Percentiles rank a stretch among this genome's conserved stretches.
Evolutionary conservation across 306 rosid species (phyloP).

Genomic region (Urtica urens): DNA sequence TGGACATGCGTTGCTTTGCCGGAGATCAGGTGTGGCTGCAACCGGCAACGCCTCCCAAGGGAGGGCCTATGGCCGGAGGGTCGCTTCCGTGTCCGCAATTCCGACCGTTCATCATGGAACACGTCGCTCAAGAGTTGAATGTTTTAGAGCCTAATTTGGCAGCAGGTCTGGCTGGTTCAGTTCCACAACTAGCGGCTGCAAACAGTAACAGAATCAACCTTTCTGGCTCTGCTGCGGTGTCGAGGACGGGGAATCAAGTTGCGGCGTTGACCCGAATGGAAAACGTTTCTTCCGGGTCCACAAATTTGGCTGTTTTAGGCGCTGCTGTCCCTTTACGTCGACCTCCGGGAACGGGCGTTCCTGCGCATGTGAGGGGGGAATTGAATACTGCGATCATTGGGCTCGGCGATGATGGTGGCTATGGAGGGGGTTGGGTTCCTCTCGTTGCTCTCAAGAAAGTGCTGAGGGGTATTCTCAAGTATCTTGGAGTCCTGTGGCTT

Average conservation of each 20-base stretch:
- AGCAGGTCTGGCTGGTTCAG: conserved; percentile 47
- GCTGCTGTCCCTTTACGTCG: conserved; percentile 63
- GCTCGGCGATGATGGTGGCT: conserved; percentile 99
- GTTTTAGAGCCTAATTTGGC: conserved; percentile 77
- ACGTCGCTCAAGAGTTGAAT: conserved; percentile 95
- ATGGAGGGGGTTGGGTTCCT: conserved; percentile 99
- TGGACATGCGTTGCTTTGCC: conserved; percentile 99
- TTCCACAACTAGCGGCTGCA: conserved; percentile 47
- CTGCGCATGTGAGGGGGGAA: conserved; percentile 95
- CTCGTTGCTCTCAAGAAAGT: conserved; percentile 98
- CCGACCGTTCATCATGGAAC: conserved; percentile 98
- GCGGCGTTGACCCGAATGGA: conserved; percentile 68
- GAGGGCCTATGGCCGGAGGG: conserved; percentile 77
- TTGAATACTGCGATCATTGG: conserved; percentile 97
- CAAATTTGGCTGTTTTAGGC: conserved; percentile 60
- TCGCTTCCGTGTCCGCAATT: conserved; percentile 97
- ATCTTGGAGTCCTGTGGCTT: conserved; percentile 96
- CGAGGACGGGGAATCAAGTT: conserved; percentile 71
- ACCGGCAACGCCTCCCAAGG: conserved; percentile 97
- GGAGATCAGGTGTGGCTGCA: conserved; percentile 99
- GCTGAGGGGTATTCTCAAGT: conserved; percentile 91
- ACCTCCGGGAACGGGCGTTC: conserved; percentile 85
- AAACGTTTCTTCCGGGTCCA: conserved; percentile 64
- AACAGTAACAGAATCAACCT: conserved; percentile 72
- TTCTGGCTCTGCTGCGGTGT: conserved; percentile 56